Evolutionary conservation across 179 eudicot species (phyloP), one percentile per base, ranked within the genome.

Genomic region (Beta lomatogona): DNA sequence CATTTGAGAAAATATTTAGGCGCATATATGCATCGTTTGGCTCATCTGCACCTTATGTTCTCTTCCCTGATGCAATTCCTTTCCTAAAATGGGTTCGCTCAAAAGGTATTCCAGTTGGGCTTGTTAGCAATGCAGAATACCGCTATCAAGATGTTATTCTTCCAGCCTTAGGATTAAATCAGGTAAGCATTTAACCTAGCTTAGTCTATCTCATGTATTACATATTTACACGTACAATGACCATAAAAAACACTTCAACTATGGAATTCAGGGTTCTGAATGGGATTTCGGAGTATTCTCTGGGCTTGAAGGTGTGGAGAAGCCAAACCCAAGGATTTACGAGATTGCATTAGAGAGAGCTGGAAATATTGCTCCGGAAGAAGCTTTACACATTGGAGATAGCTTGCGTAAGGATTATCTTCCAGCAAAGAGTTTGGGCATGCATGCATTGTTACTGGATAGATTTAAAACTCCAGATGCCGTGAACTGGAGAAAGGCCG

Each of bases 271-370:
- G 98, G 98, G 94, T 77, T 89, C 93, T n/a, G 97, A 91, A 84
- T 94, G 97, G 97, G 99, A 95, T 81, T 94, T 94, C 80, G 99
- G 97, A 61, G 93, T 95, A 48, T 95, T 95, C 86, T 95, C 99
- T 6, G 98, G 98, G 25, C 84, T 95, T 15, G 98, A 91, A 89
- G 98, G 98, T 8, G 92, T 95, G 52, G 98, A 95, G 82, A 95
- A 95, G 86, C 98, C 98, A n/a, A 87, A 93, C 81, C 97, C 94
- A 2, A 89, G 75, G 84, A 86, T 95, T 46, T 93, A 88, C 46
- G 81, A 93, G 88, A 88, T 95, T 76, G 98, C 98, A 9, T 85
- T 95, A 77, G 91, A 92, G 85, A 91, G 89, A 83, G 98, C 97
- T 3, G 98, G 97, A 65, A 89, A 91, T 79, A 57, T 95, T 48